Evolutionary conservation across 371 early-diverging fungal species (phyloP), one percentile per base, ranked within the genome.

Genomic region (Syncephalastrum monosporum): DNA sequence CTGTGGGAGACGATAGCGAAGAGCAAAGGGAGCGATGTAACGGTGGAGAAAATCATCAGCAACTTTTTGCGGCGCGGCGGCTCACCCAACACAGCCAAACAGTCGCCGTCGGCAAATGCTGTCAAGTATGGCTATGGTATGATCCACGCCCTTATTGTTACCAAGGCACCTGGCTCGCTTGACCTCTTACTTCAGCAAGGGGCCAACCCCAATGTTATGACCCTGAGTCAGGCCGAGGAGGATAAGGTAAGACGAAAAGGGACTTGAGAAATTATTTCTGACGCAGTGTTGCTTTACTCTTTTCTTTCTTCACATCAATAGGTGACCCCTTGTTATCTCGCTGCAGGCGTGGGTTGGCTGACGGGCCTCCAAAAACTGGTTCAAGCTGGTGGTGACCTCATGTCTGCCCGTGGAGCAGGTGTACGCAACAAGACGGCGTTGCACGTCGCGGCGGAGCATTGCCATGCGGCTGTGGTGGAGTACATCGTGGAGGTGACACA

Each of bases 11-110:
- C 73, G 0, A 68, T 78, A 15, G 23, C 65, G 5, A 75, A 72
- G 52, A 53, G 45, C 17, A 65, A 70, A 55, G 73, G 73, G 15
- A 64, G 64, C 42, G 73, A 75, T 57, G 65, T 61, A 8, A 70
- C 68, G 8, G 69, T 75, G 14, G 76, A 75, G 48, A 75, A 75
- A 27, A 75, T 68, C 16, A 72, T 75, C 19, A 76, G 71, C 29
- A 74, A 72, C 41, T 78, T 69, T 52, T 47, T 74, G 12, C 73
- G 73, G 23, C 64, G 75, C 44, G 75, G 73, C 21, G 78, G 78
- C n/a, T 74, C 72, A 17, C 75, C 78, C 10, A 78, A 78, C 52
- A 75, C 75, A 13, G 71, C 78, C 16, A 78, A 69, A 41, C 75
- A 72, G 48, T 68, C 69, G 13, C 59, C 68, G 16, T 59, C 70